Percentiles rank a stretch among this genome's conserved stretches.
Evolutionary conservation across 1,284 basidiomycete species (phyloP).

Genomic region (Erythrobasidium hasegawianum): DNA sequence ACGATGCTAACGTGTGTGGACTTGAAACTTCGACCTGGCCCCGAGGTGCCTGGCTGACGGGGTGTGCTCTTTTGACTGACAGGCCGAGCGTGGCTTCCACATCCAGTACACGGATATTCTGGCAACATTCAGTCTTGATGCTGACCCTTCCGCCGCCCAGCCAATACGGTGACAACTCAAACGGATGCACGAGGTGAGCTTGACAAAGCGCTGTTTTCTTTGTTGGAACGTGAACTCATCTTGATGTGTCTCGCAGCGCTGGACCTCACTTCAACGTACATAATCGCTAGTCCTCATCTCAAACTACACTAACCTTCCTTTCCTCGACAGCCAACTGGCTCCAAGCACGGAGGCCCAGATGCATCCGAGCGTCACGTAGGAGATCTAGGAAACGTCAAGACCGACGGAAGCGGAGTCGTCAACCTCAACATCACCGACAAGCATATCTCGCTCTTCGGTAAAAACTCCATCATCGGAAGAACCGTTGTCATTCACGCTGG

Average conservation of each 20-base stretch:
- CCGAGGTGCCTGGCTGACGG: slow-evolving; percentile 1
- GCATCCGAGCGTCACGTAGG: slow-evolving; percentile 65
- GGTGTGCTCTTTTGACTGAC: not conserved
- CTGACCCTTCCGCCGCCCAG: slow-evolving; percentile 50
- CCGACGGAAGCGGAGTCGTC: slow-evolving; percentile 60
- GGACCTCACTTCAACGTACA: slow-evolving; percentile 73
- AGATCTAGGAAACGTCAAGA: slow-evolving; percentile 70
- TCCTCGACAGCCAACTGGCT: slow-evolving; percentile 53
- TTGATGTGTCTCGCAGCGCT: slow-evolving; percentile 47
- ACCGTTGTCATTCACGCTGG: slow-evolving; percentile 64
- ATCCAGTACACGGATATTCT: slow-evolving; percentile 59
- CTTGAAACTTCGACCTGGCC: too few relatives aligned
- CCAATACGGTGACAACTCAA: slow-evolving; percentile 62
- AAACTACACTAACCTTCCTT: too few relatives aligned
- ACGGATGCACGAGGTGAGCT: slow-evolving; percentile 58
- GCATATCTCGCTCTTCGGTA: slow-evolving; percentile 65
- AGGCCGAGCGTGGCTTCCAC: slow-evolving; percentile 66
- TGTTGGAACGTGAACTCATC: too few relatives aligned
- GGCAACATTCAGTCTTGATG: not conserved
- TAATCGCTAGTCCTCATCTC: too few relatives aligned
- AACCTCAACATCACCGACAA: slow-evolving; percentile 58
- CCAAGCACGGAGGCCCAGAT: slow-evolving; percentile 63
- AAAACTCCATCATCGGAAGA: slow-evolving; percentile 65
- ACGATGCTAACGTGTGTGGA: slow-evolving; percentile 54
- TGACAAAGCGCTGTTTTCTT: slow-evolving; percentile 40